These are phyloP conservation scores for Cutaneotrichosporon mucoides DNA, from an alignment of 1,284 basidiomycete genomes.

Conservation along the genomic window DNA sequence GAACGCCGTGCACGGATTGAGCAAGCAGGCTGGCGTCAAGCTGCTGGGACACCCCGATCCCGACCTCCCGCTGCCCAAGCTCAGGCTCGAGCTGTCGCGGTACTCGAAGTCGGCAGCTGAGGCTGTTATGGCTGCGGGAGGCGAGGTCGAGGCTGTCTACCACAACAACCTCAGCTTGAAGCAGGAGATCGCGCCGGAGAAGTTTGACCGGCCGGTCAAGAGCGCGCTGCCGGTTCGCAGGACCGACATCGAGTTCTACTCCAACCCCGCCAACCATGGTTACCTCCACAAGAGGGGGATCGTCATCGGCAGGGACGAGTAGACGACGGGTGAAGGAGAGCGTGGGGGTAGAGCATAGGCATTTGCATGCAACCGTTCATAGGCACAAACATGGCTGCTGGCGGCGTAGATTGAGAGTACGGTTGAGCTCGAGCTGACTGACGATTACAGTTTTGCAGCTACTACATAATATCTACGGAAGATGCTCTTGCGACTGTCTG, in stretches of 20 bases:
- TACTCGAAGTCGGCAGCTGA: constrained; percentile 82
- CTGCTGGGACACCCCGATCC: constrained; percentile 70
- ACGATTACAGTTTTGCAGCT: too few relatives aligned
- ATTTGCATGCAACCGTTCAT: too few relatives aligned
- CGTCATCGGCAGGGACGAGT: not conserved
- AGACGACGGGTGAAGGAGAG: not conserved
- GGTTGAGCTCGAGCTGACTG: too few relatives aligned
- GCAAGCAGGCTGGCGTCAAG: constrained; percentile 75
- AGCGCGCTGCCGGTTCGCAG: constrained; percentile 76
- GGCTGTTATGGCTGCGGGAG: constrained; percentile 76
- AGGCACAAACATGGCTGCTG: too few relatives aligned
- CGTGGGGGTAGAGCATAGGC: too few relatives aligned
- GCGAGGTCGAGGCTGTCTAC: constrained; percentile 82
- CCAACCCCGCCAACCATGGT: constrained; percentile 47
- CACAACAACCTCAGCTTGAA: constrained; percentile 82
- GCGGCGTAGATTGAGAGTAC: too few relatives aligned
- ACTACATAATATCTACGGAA: too few relatives aligned
- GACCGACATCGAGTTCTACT: constrained; percentile 63
- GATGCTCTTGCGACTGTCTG: too few relatives aligned
- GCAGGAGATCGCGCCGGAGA: constrained; percentile 64
- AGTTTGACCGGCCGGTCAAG: constrained; percentile 55
- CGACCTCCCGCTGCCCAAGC: constrained; percentile 53
- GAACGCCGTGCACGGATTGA: constrained; percentile 80
- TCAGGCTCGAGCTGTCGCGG: constrained; percentile 78
- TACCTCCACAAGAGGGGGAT: constrained; percentile 39